Percentiles rank a stretch among this genome's conserved stretches.
Conservation (phyloP, 495 filamentous ascomycete species). For the Mytilinidion resinicola region DNA sequence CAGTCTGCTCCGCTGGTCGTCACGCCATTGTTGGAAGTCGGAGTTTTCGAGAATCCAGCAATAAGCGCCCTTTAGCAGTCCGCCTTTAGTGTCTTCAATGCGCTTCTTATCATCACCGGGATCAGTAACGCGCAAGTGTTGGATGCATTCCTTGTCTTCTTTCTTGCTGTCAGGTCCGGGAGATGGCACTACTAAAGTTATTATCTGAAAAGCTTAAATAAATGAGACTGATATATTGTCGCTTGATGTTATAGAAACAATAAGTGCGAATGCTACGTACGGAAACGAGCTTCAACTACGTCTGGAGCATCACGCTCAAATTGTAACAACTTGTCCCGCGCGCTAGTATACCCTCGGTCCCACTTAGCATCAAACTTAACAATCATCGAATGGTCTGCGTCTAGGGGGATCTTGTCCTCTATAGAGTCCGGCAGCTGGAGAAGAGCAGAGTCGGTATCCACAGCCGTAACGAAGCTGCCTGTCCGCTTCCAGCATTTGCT, state of each 20-base stretch:
- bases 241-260: too few species aligned
- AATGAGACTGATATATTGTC: not conserved
- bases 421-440: constrained; percentile 20
- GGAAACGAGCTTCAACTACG: not conserved
- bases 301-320: constrained; percentile 8
- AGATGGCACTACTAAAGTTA: not conserved
- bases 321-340: constrained; percentile 3
- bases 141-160: constrained; percentile 23
- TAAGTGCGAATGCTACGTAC: not conserved
- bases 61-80: constrained; percentile 38
- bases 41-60: constrained; percentile 39
- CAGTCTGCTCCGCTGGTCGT: constrained; percentile 26
- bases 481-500: constrained; percentile 5
- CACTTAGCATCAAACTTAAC: constrained; percentile 24
- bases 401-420: constrained; percentile 20
- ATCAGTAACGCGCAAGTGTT: constrained; percentile 16
- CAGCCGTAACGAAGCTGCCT: constrained; percentile 9
- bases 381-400: constrained; percentile 27
- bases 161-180: not conserved
- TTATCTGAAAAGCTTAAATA: not conserved
- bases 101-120: too few species aligned
- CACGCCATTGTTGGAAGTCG: constrained; percentile 34
- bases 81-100: too few species aligned
- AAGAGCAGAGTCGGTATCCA: constrained; percentile 23
- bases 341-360: constrained; percentile 8